Evolutionary conservation across 225 moss, liverwort and hornwort species (phyloP).

Genomic region (Rhytidiadelphus loreus): DNA sequence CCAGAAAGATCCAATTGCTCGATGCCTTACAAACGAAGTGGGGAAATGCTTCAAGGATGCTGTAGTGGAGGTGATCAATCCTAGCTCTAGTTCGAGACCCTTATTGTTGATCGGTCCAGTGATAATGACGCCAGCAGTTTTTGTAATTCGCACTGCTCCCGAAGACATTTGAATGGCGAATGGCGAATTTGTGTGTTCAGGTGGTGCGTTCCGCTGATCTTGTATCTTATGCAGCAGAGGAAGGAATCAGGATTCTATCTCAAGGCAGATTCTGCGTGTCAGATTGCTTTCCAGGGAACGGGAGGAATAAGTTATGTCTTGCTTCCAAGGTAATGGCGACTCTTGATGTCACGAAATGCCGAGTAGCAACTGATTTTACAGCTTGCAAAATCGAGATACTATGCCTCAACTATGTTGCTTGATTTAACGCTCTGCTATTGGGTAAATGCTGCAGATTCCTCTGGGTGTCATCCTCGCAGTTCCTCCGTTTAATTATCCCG

Average conservation of each 20-base stretch:
- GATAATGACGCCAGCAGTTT: background rate
- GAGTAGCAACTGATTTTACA: background rate
- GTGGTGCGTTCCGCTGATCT: constrained; percentile 74
- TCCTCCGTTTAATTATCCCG: constrained; percentile 69
- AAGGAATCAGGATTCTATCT: constrained; percentile 45
- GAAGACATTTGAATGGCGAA: background rate
- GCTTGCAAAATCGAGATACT: background rate
- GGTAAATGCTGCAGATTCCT: constrained; percentile 40
- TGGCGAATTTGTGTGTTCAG: constrained; percentile 9
- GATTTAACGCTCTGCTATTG: background rate
- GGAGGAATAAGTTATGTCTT: constrained; percentile 60
- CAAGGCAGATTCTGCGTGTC: constrained; percentile 55
- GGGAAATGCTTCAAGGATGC: constrained; percentile 71
- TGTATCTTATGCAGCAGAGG: constrained; percentile 57
- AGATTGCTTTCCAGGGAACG: constrained; percentile 78
- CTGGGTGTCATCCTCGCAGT: constrained; percentile 76
- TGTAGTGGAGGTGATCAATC: constrained; percentile 52
- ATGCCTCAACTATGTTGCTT: background rate
- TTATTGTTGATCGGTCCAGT: background rate
- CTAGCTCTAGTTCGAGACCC: background rate
- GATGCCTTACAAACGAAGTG: constrained; percentile 55
- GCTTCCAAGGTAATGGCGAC: constrained; percentile 49
- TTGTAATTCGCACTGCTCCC: background rate
- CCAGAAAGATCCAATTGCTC: constrained; percentile 59
- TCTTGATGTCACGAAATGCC: background rate